Evolutionary conservation across 139 green algal species (phyloP), one percentile per base, ranked within the genome.

Genomic region (Zygnema circumcarinatum): DNA sequence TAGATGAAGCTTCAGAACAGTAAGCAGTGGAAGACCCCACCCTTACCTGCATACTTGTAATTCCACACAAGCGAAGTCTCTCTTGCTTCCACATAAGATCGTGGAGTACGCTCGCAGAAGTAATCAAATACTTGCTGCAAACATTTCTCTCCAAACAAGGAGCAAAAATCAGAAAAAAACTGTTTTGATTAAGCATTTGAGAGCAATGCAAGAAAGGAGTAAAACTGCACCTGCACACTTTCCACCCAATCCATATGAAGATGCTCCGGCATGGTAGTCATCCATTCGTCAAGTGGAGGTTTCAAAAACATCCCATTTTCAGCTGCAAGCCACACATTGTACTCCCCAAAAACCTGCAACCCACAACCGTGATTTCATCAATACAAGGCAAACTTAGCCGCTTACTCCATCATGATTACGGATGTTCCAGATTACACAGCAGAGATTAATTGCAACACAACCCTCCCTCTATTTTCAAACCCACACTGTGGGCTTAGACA

Each of bases 31-130:
- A n/a, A n/a, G n/a, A n/a, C n/a, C n/a, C n/a, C n/a, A n/a, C n/a
- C n/a, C 54, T 25, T 29, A 72, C 54, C 54, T 25, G 54, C 54
- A 87, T 96, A 95, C 84, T 98, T 98, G 93, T 97, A 98, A 93
- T 98, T 98, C 97, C 97, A 99, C 47, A 99, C 96, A 47, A 99
- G 87, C 39, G 88, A 95, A 7, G 96, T 99, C 81, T 98, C 97
- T 1, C 97, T 90, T 32, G 92, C 87, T 88, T 99, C 95, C 53
- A 98, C 96, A 84, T 96, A 98, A 42, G 88, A 90, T n/a, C 97
- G 92, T 1, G 97, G 97, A 29, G 97, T 99, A 83, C 97, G 93
- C 93, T 99, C 96, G 82, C 95, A 98, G 80, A 99, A 99, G 92
- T 98, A 98, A 79, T 99, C 97, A 78, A 99, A 98, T 38, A 99